phyloP scores from a whole-genome alignment of 148 eudicot species.

The Chenopodium suecicum region DNA sequence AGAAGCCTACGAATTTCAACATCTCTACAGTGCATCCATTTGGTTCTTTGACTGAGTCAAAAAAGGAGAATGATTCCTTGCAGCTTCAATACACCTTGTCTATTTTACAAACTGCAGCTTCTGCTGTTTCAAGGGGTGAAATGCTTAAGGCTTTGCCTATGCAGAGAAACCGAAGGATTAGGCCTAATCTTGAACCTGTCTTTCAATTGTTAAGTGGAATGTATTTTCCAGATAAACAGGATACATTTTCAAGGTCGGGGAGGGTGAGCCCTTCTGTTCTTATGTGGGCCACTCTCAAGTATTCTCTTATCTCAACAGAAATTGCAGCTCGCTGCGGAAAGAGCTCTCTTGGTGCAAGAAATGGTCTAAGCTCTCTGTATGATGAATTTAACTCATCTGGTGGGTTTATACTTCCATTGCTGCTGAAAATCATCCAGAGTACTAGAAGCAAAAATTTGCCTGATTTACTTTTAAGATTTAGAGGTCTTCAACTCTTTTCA shows the following conservation, averaged over 20 bases:
- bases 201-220: slow-evolving; percentile 55
- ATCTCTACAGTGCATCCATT: slow-evolving; percentile 28
- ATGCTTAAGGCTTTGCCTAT: slow-evolving; percentile 49
- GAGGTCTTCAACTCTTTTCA: slow-evolving; percentile 74
- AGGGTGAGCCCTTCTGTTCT: slow-evolving; percentile 68
- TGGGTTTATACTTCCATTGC: slow-evolving; percentile 67
- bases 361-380: slow-evolving; percentile 48
- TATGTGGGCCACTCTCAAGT: slow-evolving; percentile 91
- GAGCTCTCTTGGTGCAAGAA: slow-evolving; percentile 42
- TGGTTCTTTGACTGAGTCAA: slow-evolving; percentile 23
- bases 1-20: slow-evolving; percentile 25
- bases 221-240: slow-evolving; percentile 63
- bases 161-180: slow-evolving; percentile 39
- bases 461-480: slow-evolving; percentile 60
- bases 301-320: slow-evolving; percentile 82
- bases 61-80: slow-evolving; percentile 32
- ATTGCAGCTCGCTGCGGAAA: slow-evolving; percentile 78
- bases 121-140: slow-evolving; percentile 58
- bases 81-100: slow-evolving; percentile 50
- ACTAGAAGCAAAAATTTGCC: slow-evolving; percentile 44
- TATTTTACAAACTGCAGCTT: slow-evolving; percentile 60
- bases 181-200: slow-evolving; percentile 56
- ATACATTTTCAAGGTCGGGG: slow-evolving; percentile 48
- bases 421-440: slow-evolving; percentile 59
- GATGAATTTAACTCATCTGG: slow-evolving; percentile 73